These are phyloP conservation scores for Trypanosoma conorhini DNA, from an alignment of 208 protist species.

Conservation along the genomic window DNA sequence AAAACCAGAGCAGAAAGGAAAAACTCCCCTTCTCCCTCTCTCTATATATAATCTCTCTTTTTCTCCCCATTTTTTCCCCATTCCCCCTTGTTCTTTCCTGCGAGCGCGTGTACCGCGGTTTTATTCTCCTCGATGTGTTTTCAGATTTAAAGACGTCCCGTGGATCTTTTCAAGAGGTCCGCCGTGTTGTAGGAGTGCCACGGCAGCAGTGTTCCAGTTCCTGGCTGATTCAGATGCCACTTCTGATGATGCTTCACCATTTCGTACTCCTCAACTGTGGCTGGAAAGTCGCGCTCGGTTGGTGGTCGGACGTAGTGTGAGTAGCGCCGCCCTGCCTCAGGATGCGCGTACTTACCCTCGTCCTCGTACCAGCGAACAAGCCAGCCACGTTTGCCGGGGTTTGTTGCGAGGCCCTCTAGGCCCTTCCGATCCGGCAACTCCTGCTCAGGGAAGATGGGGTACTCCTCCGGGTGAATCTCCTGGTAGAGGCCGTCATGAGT, in stretches of 20 bases:
- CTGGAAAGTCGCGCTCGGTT: slow-evolving; percentile 80
- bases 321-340: slow-evolving; percentile 67
- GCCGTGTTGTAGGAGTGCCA: slow-evolving; percentile 83
- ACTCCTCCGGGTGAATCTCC: slow-evolving; percentile 87
- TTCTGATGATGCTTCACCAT: slow-evolving; percentile 93
- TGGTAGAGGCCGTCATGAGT: slow-evolving; percentile 90
- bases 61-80: neutral
- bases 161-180: slow-evolving; percentile 51
- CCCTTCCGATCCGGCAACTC: slow-evolving; percentile 81
- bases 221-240: slow-evolving; percentile 90
- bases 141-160: slow-evolving; percentile 29
- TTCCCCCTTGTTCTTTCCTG: neutral
- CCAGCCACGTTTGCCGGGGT: slow-evolving; percentile 80
- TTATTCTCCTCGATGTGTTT: neutral
- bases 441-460: slow-evolving; percentile 79
- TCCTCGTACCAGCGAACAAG: slow-evolving; percentile 89
- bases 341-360: slow-evolving; percentile 86
- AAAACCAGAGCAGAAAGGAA: no score
- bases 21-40: no score
- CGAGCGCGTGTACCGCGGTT: neutral
- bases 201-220: slow-evolving; percentile 83
- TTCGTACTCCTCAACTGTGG: slow-evolving; percentile 87
- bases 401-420: slow-evolving; percentile 73
- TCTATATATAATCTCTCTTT: no score
- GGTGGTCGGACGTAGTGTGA: slow-evolving; percentile 85